These are phyloP conservation scores for Stachybotrys chlorohalonatus DNA, from an alignment of 2,329 filamentous ascomycete genomes.

Conservation along the genomic window DNA sequence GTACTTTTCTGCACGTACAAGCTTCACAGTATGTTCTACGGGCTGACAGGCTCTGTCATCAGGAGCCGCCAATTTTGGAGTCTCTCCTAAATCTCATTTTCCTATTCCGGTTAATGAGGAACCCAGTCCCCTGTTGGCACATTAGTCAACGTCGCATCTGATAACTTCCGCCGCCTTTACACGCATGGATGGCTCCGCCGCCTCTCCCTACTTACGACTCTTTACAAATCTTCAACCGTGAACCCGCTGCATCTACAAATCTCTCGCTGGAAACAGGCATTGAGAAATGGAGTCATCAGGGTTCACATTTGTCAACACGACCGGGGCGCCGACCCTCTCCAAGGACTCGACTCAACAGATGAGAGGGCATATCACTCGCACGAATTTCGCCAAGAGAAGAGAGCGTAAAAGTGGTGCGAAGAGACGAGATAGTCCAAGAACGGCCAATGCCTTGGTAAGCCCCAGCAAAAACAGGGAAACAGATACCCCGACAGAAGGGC, in stretches of 20 bases:
- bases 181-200: neutral
- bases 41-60: too few species aligned
- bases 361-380: conserved; percentile 3
- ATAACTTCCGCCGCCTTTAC: neutral
- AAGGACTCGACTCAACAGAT: neutral
- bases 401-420: neutral
- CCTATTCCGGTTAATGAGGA: conserved; percentile 1
- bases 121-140: neutral
- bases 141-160: neutral
- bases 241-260: neutral
- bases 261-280: conserved; percentile 2
- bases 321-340: conserved; percentile 1
- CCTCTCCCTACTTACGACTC: neutral
- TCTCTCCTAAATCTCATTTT: conserved; percentile 2
- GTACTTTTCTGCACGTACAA: too few species aligned
- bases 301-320: conserved; percentile 4
- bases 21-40: too few species aligned
- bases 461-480: neutral
- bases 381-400: conserved; percentile 5
- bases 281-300: neutral
- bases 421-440: neutral
- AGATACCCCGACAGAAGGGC: neutral
- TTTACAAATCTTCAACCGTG: too few species aligned
- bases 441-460: too few species aligned
- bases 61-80: too few species aligned